phyloP scores from a whole-genome alignment of 2,329 filamentous ascomycete species.

The Nothophoma quercina region DNA sequence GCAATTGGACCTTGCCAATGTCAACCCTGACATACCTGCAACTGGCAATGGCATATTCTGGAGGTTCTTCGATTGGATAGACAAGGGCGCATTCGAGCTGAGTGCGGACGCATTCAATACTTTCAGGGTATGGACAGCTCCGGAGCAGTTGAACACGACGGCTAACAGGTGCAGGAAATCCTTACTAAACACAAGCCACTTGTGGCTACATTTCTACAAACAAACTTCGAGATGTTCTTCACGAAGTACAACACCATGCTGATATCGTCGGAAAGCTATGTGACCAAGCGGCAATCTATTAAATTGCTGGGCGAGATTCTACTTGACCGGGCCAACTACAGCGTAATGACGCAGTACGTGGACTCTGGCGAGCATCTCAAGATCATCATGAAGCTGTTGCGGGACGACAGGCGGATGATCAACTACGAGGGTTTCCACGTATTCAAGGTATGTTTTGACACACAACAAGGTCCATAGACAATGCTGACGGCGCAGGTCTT shows the following conservation, averaged over 20 bases:
- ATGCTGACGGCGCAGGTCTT: constrained; percentile 70
- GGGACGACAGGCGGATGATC: constrained; percentile 97
- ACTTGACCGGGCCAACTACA: constrained; percentile 94
- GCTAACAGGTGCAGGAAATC: constrained; percentile 71
- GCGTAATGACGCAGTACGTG: constrained; percentile 97
- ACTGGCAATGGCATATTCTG: constrained; percentile 89
- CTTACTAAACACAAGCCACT: constrained; percentile 93
- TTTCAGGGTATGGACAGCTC: constrained; percentile 71
- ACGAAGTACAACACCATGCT: constrained; percentile 85
- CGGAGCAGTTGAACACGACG: not conserved
- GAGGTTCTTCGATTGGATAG: constrained; percentile 97
- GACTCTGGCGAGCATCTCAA: constrained; percentile 95
- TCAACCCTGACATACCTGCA: constrained; percentile 78
- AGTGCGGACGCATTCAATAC: constrained; percentile 97
- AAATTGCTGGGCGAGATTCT: constrained; percentile 95
- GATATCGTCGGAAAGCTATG: constrained; percentile 92
- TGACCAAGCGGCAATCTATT: constrained; percentile 97
- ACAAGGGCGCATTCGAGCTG: constrained; percentile 94
- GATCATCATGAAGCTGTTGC: constrained; percentile 95
- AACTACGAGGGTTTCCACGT: constrained; percentile 99
- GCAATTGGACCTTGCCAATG: constrained; percentile 76
- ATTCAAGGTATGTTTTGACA: constrained; percentile 72
- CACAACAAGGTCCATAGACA: not conserved
- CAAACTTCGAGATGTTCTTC: constrained; percentile 95
- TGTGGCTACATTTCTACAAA: constrained; percentile 84